Evolutionary conservation across 2,329 filamentous ascomycete genomes (phyloP).

Genomic region (Pseudophaeomoniella oleicola): DNA sequence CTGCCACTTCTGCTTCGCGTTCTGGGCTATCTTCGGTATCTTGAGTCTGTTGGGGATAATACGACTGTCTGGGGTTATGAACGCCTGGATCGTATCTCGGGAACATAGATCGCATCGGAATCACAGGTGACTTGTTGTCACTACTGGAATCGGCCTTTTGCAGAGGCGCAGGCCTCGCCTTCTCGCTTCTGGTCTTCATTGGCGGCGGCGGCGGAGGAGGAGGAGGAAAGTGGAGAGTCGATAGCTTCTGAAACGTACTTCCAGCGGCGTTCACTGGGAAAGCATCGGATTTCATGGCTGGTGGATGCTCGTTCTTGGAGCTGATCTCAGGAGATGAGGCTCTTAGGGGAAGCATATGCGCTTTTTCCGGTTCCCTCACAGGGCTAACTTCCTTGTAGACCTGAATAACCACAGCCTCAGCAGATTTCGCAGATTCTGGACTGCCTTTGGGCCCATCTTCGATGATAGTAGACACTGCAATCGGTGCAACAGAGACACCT

Average conservation of each 20-base stretch:
- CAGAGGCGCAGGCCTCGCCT: not conserved
- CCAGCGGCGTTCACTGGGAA: not conserved
- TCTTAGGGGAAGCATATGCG: not conserved
- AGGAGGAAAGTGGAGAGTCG: not conserved
- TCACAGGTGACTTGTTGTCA: conserved; percentile 14
- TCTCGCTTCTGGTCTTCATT: not conserved
- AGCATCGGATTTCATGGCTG: not conserved
- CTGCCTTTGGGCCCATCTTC: not conserved
- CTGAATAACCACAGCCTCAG: not conserved
- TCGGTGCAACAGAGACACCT: not conserved
- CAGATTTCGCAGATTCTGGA: not conserved
- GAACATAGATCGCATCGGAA: conserved; percentile 30
- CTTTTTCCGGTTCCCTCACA: not conserved
- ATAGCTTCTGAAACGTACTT: not conserved
- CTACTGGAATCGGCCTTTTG: too few relatives aligned
- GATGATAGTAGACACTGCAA: not conserved
- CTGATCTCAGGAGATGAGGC: not conserved
- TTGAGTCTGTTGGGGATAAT: conserved; percentile 15
- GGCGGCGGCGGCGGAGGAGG: too few relatives aligned
- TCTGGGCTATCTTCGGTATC: conserved; percentile 3
- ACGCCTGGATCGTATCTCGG: conserved; percentile 26
- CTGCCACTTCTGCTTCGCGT: conserved; percentile 5
- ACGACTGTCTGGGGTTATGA: conserved; percentile 21
- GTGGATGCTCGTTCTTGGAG: too few relatives aligned
- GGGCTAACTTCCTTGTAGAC: not conserved